Base-by-base conservation (phyloP, 2,329 filamentous ascomycete genomes). In the Talaromyces sp. region DNA sequence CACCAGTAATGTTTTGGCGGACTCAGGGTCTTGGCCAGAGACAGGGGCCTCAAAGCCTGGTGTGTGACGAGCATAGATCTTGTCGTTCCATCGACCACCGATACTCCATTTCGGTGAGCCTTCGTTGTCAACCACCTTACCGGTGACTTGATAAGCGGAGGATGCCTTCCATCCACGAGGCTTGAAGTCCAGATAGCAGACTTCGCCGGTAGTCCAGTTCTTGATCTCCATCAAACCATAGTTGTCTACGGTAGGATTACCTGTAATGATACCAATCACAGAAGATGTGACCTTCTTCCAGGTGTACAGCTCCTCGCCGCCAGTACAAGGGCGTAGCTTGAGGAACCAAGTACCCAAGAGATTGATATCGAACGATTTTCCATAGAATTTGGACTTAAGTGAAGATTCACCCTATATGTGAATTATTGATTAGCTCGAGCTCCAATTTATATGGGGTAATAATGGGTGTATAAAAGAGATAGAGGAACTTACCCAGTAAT, bases 241-340 rank as follows among this genome's bases (percentile, higher is more conserved):
- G 73, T 99, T 97, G 76, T 99, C 94, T n/a, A 99, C 90, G 0
- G 89, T 90, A 0, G 94, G 94, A 64, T 90, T 96, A 43, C 94
- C 94, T 0, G 93, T 97, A 65, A 99, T 97, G 72, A 99, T 99
- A 53, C 94, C 94, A 54, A 97, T 87, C n/a, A 99, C 94, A 1
- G 92, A 95, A 1, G 91, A 94, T 1, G 92, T 97, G 16, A 97
- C 91, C 77, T 99, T 99, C 76, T 97, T 97, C 94, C 94, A 99
- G 0, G 93, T 97, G 74, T 96, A 99, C 1, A 97, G 79, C 63
- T 99, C 94, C 64, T 88, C 87, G 9, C 86, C 88, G 3, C 88
- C 90, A 3, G 84, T 80, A 0, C 82, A 83, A 0, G 92, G 91
- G 1, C 91, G 87, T 24, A 99, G 80, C 66, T 83, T 90, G 55